A percentile compares a stretch with the other conserved stretches of the same genome.
These are phyloP conservation scores for Metschnikowia koreensis DNA, from an alignment of 805 yeast species.

Conservation along the genomic window DNA sequence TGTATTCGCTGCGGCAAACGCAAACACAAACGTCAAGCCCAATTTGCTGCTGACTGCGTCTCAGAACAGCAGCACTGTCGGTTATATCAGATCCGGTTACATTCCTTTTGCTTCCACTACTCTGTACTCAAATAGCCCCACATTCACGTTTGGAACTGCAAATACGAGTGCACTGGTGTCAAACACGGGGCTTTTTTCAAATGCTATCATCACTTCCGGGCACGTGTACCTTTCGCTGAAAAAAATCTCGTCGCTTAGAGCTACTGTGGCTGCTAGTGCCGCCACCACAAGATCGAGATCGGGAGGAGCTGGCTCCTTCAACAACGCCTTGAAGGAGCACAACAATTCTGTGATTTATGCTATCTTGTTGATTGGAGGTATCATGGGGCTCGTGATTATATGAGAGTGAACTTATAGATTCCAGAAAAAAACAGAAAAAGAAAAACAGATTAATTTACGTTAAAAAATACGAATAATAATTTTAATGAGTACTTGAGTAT, in stretches of 20 bases:
- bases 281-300: conserved; percentile 16
- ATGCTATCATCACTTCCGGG: conserved; percentile 25
- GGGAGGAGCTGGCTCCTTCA: conserved; percentile 10
- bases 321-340: neutral
- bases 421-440: neutral
- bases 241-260: neutral
- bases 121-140: conserved; percentile 1
- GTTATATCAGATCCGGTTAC: conserved; percentile 35
- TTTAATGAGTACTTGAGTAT: neutral
- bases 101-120: conserved; percentile 49
- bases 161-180: conserved; percentile 8
- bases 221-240: conserved; percentile 27
- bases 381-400: conserved; percentile 7
- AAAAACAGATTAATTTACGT: too few species aligned
- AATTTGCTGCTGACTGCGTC: conserved; percentile 2
- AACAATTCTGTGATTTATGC: neutral
- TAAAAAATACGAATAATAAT: too few species aligned
- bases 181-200: conserved; percentile 29
- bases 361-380: conserved; percentile 7
- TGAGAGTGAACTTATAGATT: neutral
- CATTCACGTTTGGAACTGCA: conserved; percentile 13
- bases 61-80: conserved; percentile 20
- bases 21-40: conserved; percentile 26
- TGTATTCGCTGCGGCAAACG: conserved; percentile 55
- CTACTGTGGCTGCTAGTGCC: conserved; percentile 18